Base-by-base conservation (phyloP, 495 filamentous ascomycete species). In the Echria macrotheca region DNA sequence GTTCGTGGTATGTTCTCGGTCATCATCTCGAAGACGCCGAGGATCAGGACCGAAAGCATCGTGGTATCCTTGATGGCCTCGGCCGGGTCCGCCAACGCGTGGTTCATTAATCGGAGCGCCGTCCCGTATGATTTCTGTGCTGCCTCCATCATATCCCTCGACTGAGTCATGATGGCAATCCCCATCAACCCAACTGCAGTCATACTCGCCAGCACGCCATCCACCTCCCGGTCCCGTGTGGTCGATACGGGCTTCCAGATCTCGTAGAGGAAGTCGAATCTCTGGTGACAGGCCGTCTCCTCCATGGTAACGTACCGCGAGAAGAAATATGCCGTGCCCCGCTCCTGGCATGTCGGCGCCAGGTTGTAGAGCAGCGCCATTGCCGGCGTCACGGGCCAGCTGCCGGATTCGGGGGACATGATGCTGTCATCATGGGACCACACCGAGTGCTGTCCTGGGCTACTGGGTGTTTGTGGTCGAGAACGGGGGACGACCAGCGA, bases 31-130 rank as follows among this genome's bases (percentile, higher is more conserved):
- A 78, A 83, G 2, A 80, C 60, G n/a, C 74, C 74, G 29, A 86
- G 67, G 26, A 84, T 71, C 18, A 86, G 64, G 26, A 84, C 75
- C 1, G 79, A 71, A 24, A 81, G 76, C 50, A 86, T 72, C 3
- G 82, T 82, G 40, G 70, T 70, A 59, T 86, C 82, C 35, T 78
- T 73, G 51, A 71, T 74, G 33, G 77, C 79, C 32, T 83, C 74
- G 8, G 60, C 62, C 3, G 73, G 70, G 45, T 78, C 69, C 39
- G 65, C 55, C 10, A 86, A 57, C 12, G 82, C 82, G 17, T 68
- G 59, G 44, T 78, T 82, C 5, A 68, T 75, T 37, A 74, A 47
- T 19, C 67, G 69, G 5, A 76, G 55, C 21, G 73, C 71, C 4
- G 67, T 63, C 14, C 72, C 69, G 44, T 76, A 76, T 28, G 71